Evolutionary conservation across 768 basidiomycete genomes (phyloP).

Genomic region (Leccinum pellstonianum): DNA sequence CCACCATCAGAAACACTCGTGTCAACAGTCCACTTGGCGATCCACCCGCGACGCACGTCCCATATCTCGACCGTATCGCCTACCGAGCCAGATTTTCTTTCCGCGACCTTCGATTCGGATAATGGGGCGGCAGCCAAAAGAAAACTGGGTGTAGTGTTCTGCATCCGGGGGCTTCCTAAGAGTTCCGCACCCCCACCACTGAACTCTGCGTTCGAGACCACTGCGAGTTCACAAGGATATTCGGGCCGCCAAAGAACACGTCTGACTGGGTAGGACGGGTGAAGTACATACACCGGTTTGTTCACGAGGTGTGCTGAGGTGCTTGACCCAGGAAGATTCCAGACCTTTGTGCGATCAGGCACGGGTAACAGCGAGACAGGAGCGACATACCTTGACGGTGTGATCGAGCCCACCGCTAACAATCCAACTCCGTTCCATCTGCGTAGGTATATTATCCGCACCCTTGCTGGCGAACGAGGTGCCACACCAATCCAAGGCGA

Average conservation of each 20-base stretch:
- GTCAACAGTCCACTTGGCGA: conserved; percentile 78
- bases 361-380: neutral
- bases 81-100: conserved; percentile 12
- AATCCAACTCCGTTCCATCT: conserved; percentile 60
- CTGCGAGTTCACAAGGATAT: conserved; percentile 71
- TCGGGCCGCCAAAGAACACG: conserved; percentile 75
- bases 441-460: conserved; percentile 15
- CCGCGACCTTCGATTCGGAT: conserved; percentile 17
- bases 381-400: conserved; percentile 60
- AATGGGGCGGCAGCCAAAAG: conserved; percentile 10
- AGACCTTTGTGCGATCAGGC: conserved; percentile 46
- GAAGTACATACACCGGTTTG: conserved; percentile 67
- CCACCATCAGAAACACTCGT: conserved; percentile 68
- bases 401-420: conserved; percentile 79
- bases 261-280: conserved; percentile 73
- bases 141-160: conserved; percentile 22
- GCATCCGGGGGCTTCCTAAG: conserved; percentile 31
- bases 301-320: conserved; percentile 55
- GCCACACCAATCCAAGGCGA: conserved; percentile 70
- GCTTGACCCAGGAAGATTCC: conserved; percentile 53
- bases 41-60: conserved; percentile 79
- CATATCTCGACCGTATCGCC: conserved; percentile 79
- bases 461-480: conserved; percentile 25
- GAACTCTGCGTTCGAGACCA: conserved; percentile 66
- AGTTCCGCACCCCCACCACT: conserved; percentile 32